A percentile compares a stretch with the other conserved stretches of the same genome.
Evolutionary conservation across 2,329 filamentous ascomycete species (phyloP).

Genomic region (Colletotrichum spinosum): DNA sequence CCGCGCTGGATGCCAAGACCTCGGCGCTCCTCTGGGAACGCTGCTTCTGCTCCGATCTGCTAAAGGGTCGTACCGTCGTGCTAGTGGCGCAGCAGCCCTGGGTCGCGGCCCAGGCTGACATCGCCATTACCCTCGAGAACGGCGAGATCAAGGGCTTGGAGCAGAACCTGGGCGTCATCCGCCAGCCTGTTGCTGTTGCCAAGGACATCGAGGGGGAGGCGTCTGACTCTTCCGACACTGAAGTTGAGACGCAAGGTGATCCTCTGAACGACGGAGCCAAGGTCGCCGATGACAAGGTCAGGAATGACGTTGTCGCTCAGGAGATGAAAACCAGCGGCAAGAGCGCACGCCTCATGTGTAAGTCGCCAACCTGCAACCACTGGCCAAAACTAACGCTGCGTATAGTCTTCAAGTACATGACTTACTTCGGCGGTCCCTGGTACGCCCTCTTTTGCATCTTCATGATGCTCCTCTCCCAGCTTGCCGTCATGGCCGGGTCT

Average conservation of each 20-base stretch:
- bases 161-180: conserved; percentile 58
- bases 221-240: conserved; percentile 40
- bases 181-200: conserved; percentile 57
- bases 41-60: conserved; percentile 67
- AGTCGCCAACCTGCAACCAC: conserved; percentile 36
- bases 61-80: conserved; percentile 65
- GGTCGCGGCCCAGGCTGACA: conserved; percentile 63
- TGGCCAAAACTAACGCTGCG: conserved; percentile 23
- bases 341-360: conserved; percentile 57
- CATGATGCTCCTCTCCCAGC: conserved; percentile 54
- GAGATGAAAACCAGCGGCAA: conserved; percentile 60
- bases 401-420: conserved; percentile 63
- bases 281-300: conserved; percentile 48
- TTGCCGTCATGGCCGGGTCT: conserved; percentile 55
- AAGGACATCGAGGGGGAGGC: conserved; percentile 51
- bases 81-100: conserved; percentile 68
- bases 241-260: conserved; percentile 45
- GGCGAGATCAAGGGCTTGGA: conserved; percentile 55
- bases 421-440: conserved; percentile 59
- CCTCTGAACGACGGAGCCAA: conserved; percentile 47
- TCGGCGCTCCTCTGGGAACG: conserved; percentile 66
- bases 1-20: conserved; percentile 69
- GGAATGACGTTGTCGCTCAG: conserved; percentile 58
- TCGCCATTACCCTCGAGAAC: conserved; percentile 59
- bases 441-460: conserved; percentile 55